Percentiles rank a stretch among this genome's conserved stretches.
Evolutionary conservation across 345 rosid species (phyloP).

Genomic region (Sonneratia alba): DNA sequence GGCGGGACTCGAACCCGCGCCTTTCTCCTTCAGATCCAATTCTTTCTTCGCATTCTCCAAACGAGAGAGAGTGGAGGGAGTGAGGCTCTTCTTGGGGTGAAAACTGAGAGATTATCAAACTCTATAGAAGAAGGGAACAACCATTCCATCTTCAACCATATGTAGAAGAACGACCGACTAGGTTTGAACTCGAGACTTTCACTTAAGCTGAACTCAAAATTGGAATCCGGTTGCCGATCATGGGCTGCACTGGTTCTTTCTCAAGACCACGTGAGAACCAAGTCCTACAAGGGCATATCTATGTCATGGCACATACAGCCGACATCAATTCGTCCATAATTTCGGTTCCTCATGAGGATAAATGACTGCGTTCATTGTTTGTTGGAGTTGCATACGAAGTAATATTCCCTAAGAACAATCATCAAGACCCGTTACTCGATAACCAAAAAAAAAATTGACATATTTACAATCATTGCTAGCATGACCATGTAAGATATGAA

Average conservation of each 20-base stretch:
- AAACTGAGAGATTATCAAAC: neutral
- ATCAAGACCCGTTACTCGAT: too few species aligned
- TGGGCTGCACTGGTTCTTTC: neutral
- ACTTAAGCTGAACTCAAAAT: neutral
- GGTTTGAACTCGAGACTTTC: neutral
- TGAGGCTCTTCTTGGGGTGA: neutral
- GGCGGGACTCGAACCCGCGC: neutral
- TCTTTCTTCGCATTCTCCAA: neutral
- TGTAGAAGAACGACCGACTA: neutral
- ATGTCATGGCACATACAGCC: too few species aligned
- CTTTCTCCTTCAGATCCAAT: neutral
- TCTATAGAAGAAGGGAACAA: constrained; percentile 7
- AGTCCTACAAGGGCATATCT: neutral
- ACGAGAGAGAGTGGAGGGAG: constrained; percentile 3
- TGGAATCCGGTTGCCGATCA: neutral
- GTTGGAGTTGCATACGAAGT: too few species aligned
- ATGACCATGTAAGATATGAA: too few species aligned
- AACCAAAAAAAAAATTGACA: too few species aligned
- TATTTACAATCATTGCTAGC: too few species aligned
- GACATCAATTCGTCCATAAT: too few species aligned
- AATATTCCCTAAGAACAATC: too few species aligned
- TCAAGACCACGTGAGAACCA: neutral
- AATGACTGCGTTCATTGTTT: too few species aligned
- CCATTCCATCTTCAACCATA: constrained; percentile 12
- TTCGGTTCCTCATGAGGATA: too few species aligned